A percentile compares a stretch with the other conserved stretches of the same genome.
Conservation (phyloP, 192 early-diverging fungal genomes). For the Polychytrium aggregatum region DNA sequence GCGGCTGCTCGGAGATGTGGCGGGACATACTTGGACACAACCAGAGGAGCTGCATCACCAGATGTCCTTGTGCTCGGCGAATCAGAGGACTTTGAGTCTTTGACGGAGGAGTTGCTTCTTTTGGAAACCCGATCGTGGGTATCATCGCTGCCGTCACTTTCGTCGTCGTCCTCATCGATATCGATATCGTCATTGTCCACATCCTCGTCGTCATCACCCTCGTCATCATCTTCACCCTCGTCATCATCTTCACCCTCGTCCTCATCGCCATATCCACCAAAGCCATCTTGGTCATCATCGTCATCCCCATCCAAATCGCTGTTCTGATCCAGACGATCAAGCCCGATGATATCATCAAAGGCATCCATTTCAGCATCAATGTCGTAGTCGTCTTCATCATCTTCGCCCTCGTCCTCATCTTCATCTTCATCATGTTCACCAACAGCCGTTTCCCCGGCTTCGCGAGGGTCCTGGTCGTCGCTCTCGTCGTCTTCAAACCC, state of each 20-base stretch:
- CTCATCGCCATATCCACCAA: not conserved
- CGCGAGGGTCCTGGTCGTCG: slow-evolving; percentile 11
- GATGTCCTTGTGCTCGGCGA: no score
- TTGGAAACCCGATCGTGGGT: slow-evolving; percentile 5
- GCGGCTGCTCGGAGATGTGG: slow-evolving; percentile 64
- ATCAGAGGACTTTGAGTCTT: no score
- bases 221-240: slow-evolving; percentile 4
- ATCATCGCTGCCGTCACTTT: slow-evolving; percentile 17
- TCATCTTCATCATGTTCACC: slow-evolving; percentile 6
- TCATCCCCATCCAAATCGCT: slow-evolving; percentile 15
- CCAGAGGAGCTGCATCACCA: not conserved
- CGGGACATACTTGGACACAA: slow-evolving; percentile 68
- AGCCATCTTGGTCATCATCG: slow-evolving; percentile 3
- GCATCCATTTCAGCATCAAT: slow-evolving; percentile 1
- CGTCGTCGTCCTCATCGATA: slow-evolving; percentile 6
- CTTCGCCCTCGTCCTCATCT: slow-evolving; percentile 17
- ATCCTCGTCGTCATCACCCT: slow-evolving; percentile 13
- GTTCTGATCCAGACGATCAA: no score
- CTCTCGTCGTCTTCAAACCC: not conserved
- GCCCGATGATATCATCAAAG: not conserved
- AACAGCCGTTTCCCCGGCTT: slow-evolving; percentile 2
- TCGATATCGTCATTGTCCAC: slow-evolving; percentile 10
- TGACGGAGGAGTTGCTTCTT: no score
- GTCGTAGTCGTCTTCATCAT: slow-evolving; percentile 10
- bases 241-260: slow-evolving; percentile 4